Conservation (phyloP, 768 basidiomycete species). For the Terana coerulea region DNA sequence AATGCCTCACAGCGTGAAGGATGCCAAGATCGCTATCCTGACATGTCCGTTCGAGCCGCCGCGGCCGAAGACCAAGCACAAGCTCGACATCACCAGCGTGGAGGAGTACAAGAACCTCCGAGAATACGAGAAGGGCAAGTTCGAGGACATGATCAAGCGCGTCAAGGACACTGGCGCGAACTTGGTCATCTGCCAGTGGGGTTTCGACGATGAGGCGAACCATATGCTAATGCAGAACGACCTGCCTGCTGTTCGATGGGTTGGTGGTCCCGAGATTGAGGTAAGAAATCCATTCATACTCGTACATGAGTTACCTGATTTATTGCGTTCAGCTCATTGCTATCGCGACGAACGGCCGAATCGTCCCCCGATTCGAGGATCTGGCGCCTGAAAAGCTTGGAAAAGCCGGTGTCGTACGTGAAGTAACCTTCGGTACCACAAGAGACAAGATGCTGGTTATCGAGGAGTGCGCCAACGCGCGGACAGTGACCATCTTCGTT, state of each 20-base stretch:
- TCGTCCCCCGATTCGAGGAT: slow-evolving; percentile 98
- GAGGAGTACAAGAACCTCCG: slow-evolving; percentile 96
- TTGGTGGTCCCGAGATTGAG: slow-evolving; percentile 99
- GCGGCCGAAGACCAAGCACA: slow-evolving; percentile 98
- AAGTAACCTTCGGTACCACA: slow-evolving; percentile 95
- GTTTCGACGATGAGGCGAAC: slow-evolving; percentile 99
- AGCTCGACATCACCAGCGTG: slow-evolving; percentile 93
- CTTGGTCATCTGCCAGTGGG: slow-evolving; percentile 99
- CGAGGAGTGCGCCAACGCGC: slow-evolving; percentile 95
- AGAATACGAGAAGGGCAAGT: slow-evolving; percentile 95
- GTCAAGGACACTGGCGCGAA: slow-evolving; percentile 98
- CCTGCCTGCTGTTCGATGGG: slow-evolving; percentile 96
- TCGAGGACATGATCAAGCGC: slow-evolving; percentile 92
- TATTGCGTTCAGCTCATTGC: slow-evolving; percentile 75
- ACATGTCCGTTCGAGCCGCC: slow-evolving; percentile 99
- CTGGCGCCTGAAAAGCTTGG: slow-evolving; percentile 89
- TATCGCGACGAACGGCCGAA: slow-evolving; percentile 96
- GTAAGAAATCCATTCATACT: too few species aligned
- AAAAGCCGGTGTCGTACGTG: slow-evolving; percentile 88
- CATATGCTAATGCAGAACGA: slow-evolving; percentile 98
- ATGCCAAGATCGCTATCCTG: slow-evolving; percentile 93
- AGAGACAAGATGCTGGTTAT: slow-evolving; percentile 99
- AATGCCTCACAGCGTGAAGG: slow-evolving; percentile 86
- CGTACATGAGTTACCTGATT: background rate
- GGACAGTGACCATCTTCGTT: slow-evolving; percentile 96